Conservation (phyloP, 495 filamentous ascomycete species). For the Echria macrotheca region DNA sequence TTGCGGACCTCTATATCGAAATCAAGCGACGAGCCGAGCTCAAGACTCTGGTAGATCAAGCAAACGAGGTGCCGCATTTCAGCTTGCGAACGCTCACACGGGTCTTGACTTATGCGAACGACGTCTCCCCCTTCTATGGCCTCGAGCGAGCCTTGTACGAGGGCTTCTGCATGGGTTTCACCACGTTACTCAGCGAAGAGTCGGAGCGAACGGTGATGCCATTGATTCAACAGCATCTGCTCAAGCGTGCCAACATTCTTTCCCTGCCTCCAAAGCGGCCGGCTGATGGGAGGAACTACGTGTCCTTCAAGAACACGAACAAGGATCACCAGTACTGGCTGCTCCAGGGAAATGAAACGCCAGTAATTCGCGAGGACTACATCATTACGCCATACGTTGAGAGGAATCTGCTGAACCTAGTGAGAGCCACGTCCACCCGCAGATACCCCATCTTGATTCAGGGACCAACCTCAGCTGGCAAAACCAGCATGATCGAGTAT, state of each 20-base stretch:
- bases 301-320: constrained; percentile 61
- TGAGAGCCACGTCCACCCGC: constrained; percentile 84
- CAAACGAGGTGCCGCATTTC: constrained; percentile 90
- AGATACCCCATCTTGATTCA: constrained; percentile 94
- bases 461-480: constrained; percentile 92
- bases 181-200: constrained; percentile 73
- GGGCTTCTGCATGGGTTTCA: constrained; percentile 97
- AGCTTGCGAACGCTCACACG: constrained; percentile 93
- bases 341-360: constrained; percentile 58
- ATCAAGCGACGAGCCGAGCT: constrained; percentile 74
- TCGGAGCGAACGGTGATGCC: constrained; percentile 75
- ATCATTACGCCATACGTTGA: constrained; percentile 95
- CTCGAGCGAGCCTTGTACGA: constrained; percentile 83
- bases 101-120: constrained; percentile 76
- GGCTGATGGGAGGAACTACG: constrained; percentile 67
- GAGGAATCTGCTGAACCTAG: constrained; percentile 87
- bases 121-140: constrained; percentile 81
- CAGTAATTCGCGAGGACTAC: constrained; percentile 77
- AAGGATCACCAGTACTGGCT: constrained; percentile 84
- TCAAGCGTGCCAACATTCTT: constrained; percentile 60
- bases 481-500: constrained; percentile 99
- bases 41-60: constrained; percentile 85
- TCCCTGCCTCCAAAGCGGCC: constrained; percentile 70
- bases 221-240: constrained; percentile 74
- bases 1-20: constrained; percentile 79